Base-by-base conservation (phyloP, 129 eudicot genomes). In the Saposhnikovia divaricata region DNA sequence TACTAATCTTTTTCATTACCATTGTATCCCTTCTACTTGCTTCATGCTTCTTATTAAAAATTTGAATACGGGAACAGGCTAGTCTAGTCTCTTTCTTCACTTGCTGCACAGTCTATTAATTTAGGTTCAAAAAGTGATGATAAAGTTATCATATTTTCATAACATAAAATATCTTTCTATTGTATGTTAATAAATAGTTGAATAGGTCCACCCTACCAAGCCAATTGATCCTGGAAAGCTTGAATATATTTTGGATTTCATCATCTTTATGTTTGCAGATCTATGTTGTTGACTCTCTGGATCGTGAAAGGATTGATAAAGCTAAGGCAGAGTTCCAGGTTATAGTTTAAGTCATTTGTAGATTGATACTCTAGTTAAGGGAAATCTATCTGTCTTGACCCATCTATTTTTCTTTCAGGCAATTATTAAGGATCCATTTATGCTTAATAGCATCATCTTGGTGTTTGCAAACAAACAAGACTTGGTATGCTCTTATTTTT, bases 401-500 rank as follows among this genome's bases (percentile, higher is more conserved):
- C 82, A 40, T 48, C 61, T 77, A 18, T 78, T 76, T 72, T 71
- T 78, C 72, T 83, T 77, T 57, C 94, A 96, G 99, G 89, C 91
- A 28, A 96, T 96, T 78, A 96, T 96, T 85, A 92, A 80, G 66
- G 98, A 96, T 81, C 99, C 99, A 18, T 96, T 96, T 89, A 96
- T 96, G 99, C 90, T 86, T 21, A 96, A 96, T 82, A 89, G 96
- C 85, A 91, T 92, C 83, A 96, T 96, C 81, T 86, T 96, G 93
- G 99, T 96, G 83, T 96, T 96, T 57, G 99, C 99, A 45, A 96
- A 96, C 91, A 96, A 96, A 77, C 99, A 96, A 76, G 99, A 96
- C 89, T 89, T 96, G 99, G 99, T 96, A 90, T 78, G 89, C 44
- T 73, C 65, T 55, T 2, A 43, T 2, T 46, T 46, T 40, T 74